Evolutionary conservation across 1,139 yeast genomes (phyloP).

Genomic region (Oligophagozyma castellii): DNA sequence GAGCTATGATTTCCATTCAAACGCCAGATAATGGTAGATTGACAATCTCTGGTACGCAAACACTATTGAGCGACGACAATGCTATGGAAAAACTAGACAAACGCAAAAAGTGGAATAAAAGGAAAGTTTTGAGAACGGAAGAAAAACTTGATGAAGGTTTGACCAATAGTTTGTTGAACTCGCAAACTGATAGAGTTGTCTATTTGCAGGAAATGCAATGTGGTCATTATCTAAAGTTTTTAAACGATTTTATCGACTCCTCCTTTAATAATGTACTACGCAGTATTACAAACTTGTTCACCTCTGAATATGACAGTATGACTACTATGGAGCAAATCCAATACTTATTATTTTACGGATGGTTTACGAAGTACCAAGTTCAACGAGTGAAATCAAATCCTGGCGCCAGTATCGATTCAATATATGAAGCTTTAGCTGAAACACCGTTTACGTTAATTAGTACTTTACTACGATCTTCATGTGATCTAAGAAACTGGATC

Average conservation of each 20-base stretch:
- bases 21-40: conserved; percentile 43
- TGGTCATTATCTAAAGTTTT: conserved; percentile 31
- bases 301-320: conserved; percentile 31
- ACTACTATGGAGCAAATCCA: conserved; percentile 28
- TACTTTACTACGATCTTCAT: conserved; percentile 40
- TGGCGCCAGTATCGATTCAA: conserved; percentile 21
- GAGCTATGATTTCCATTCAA: conserved; percentile 65
- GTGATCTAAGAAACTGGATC: conserved; percentile 36
- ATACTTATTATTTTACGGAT: conserved; percentile 50
- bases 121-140: conserved; percentile 31
- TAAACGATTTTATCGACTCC: conserved; percentile 52
- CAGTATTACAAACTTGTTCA: conserved; percentile 36
- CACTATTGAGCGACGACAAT: conserved; percentile 33
- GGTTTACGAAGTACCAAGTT: conserved; percentile 47
- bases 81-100: conserved; percentile 50
- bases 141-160: conserved; percentile 30
- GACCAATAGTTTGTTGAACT: conserved; percentile 19
- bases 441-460: conserved; percentile 49
- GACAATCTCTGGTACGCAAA: conserved; percentile 69
- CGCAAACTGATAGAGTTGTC: conserved; percentile 20
- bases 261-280: conserved; percentile 58
- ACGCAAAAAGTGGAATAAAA: conserved; percentile 50
- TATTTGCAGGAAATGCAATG: conserved; percentile 26
- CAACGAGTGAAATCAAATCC: conserved; percentile 13
- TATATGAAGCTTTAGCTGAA: conserved; percentile 56